These are phyloP conservation scores for Ganoderma lucidum DNA, from an alignment of 1,284 basidiomycete genomes.

Conservation along the genomic window DNA sequence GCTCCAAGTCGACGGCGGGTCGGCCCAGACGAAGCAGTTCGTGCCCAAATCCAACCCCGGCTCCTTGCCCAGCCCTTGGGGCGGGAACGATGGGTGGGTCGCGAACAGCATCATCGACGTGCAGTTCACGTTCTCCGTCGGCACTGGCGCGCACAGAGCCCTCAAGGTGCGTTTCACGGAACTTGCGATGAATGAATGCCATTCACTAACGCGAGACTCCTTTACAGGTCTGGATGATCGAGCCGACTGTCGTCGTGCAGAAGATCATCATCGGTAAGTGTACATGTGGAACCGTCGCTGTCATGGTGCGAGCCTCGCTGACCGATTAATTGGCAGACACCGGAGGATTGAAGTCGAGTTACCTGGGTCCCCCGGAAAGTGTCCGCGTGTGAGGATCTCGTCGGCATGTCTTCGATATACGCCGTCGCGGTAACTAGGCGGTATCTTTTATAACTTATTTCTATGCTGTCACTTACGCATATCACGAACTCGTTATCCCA, in stretches of 20 bases:
- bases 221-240: slow-evolving; percentile 62
- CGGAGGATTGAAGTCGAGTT: slow-evolving; percentile 61
- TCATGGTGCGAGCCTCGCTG: neutral
- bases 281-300: neutral
- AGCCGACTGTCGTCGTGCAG: slow-evolving; percentile 67
- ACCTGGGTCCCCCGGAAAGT: slow-evolving; percentile 71
- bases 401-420: neutral
- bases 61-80: slow-evolving; percentile 57
- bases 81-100: slow-evolving; percentile 58
- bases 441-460: neutral
- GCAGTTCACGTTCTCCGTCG: slow-evolving; percentile 45
- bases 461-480: neutral
- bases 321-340: slow-evolving; percentile 49
- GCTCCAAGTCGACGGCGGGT: slow-evolving; percentile 58
- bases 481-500: neutral
- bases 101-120: slow-evolving; percentile 56
- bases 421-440: neutral
- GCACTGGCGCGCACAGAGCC: slow-evolving; percentile 64
- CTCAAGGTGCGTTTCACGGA: slow-evolving; percentile 51
- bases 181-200: neutral
- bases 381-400: slow-evolving; percentile 35
- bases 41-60: slow-evolving; percentile 60
- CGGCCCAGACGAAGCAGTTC: slow-evolving; percentile 55
- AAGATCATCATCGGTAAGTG: slow-evolving; percentile 66
- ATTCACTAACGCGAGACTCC: slow-evolving; percentile 1